phyloP scores from a whole-genome alignment of 495 filamentous ascomycete genomes.

The Lentithecium fluviatile region DNA sequence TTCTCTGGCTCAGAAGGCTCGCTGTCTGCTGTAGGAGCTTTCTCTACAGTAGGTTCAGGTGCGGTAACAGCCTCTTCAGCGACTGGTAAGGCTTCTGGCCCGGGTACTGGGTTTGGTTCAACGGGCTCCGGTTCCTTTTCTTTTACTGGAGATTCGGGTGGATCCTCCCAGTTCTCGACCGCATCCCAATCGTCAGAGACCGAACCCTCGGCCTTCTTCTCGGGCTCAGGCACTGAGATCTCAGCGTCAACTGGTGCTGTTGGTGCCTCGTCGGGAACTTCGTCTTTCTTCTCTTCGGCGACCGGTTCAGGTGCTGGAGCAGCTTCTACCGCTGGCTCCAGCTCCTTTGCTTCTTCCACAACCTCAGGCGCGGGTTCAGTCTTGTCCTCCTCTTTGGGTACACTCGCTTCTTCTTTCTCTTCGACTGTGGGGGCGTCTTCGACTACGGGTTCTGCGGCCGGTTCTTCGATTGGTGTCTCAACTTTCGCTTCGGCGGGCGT shows the following conservation, averaged over 20 bases:
- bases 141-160: too few relatives aligned
- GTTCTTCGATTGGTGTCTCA: neutral
- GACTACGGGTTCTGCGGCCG: neutral
- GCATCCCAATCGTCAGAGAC: too few relatives aligned
- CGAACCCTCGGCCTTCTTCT: neutral
- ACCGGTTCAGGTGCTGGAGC: neutral
- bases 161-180: too few relatives aligned
- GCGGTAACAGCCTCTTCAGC: neutral
- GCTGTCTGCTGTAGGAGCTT: too few relatives aligned
- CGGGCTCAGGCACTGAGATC: too few relatives aligned
- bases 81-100: too few relatives aligned
- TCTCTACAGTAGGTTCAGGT: constrained; percentile 1
- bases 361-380: neutral
- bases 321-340: neutral
- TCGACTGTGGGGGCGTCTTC: constrained; percentile 4
- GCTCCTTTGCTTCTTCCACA: constrained; percentile 2
- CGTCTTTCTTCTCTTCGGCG: neutral
- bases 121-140: too few relatives aligned
- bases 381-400: constrained; percentile 1
- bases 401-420: neutral
- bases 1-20: too few relatives aligned
- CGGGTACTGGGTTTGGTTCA: too few relatives aligned
- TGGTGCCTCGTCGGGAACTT: too few relatives aligned
- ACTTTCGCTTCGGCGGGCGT: constrained; percentile 7
- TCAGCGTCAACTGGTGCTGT: too few relatives aligned